Base-by-base conservation (phyloP, 164 flowering plant species). In the Dillenia suffruticosa region DNA sequence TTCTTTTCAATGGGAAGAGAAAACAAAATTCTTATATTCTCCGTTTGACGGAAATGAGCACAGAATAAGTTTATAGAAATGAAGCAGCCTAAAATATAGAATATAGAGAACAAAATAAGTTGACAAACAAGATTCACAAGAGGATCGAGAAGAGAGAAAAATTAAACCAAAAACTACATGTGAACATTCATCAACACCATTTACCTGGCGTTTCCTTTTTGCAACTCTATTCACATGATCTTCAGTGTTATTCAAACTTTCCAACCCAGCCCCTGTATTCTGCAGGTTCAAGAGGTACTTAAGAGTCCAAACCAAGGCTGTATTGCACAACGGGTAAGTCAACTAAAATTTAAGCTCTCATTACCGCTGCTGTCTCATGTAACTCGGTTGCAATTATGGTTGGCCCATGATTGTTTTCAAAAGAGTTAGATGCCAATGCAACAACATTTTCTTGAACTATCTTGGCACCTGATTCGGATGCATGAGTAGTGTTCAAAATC, bases 121-220 rank as follows among this genome's bases (percentile, higher is more conserved):
- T 26, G 5, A 26, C 5, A 1, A 26, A 26, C 32, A 26, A 26
- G 32, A 26, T 26, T 2, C 32, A 26, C 45, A 17, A 11, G 10
- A 58, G 9, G 11, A 59, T 1, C 6, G 1, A 59, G 12, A 59
- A 17, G 26, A 26, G 32, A 26, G 32, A 26, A 26, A 26, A 26
- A 26, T 26, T 26, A 26, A 26, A 17, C 10, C 43, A 15, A 40
- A 8, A 16, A 56, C 13, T 16, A 14, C 46, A 44, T 11, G 22
- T 22, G 47, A 14, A 14, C 10, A 49, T 44, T 26, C 5, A 26
- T 26, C 32, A 26, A 26, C 32, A 26, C 32, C 32, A 5, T 26
- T 62, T 15, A 87, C 92, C 87, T 81, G 78, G 44, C n/a, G 68
- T 63, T 80, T 78, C 46, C 46, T 44, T 66, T 77, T 77, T 68